phyloP scores from a whole-genome alignment of 2,329 filamentous ascomycete genomes.

The Conoideocrella luteorostrata region DNA sequence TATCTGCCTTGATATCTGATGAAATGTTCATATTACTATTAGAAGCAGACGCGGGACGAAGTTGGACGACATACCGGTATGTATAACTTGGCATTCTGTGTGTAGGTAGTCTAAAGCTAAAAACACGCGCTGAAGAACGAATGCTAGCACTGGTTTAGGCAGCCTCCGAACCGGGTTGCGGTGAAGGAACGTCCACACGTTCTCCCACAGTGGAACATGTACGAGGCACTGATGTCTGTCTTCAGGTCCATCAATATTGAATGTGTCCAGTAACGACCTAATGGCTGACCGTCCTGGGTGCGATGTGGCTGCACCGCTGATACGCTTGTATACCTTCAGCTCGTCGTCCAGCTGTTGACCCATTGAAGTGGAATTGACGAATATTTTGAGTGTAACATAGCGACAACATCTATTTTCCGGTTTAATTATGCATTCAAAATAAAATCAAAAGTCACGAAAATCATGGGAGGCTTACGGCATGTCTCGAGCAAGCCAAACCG shows the following conservation, averaged over 20 bases:
- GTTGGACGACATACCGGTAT: conserved; percentile 32
- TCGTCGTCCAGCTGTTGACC: background rate
- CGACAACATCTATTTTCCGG: conserved; percentile 1
- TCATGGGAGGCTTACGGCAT: conserved; percentile 11
- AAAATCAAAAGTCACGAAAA: background rate
- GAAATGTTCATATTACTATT: background rate
- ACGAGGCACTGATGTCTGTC: conserved; percentile 30
- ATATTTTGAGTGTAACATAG: conserved; percentile 3
- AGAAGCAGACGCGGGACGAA: background rate
- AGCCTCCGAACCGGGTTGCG: conserved; percentile 33
- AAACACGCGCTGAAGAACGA: conserved; percentile 33
- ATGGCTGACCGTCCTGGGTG: conserved; percentile 25
- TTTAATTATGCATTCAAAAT: background rate
- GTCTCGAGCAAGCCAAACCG: conserved; percentile 20
- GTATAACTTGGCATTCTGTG: conserved; percentile 36
- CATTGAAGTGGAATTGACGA: background rate
- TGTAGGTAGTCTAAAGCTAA: conserved; percentile 40
- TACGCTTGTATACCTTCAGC: conserved; percentile 2
- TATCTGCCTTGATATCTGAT: conserved; percentile 38
- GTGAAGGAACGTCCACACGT: conserved; percentile 28
- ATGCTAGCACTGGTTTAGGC: conserved; percentile 25
- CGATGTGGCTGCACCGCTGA: background rate
- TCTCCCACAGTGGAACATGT: conserved; percentile 37
- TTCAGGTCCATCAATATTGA: conserved; percentile 28
- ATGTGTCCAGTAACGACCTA: conserved; percentile 29